These are phyloP conservation scores for Colletotrichum costaricense DNA, from an alignment of 2,329 filamentous ascomycete species.

Conservation along the genomic window DNA sequence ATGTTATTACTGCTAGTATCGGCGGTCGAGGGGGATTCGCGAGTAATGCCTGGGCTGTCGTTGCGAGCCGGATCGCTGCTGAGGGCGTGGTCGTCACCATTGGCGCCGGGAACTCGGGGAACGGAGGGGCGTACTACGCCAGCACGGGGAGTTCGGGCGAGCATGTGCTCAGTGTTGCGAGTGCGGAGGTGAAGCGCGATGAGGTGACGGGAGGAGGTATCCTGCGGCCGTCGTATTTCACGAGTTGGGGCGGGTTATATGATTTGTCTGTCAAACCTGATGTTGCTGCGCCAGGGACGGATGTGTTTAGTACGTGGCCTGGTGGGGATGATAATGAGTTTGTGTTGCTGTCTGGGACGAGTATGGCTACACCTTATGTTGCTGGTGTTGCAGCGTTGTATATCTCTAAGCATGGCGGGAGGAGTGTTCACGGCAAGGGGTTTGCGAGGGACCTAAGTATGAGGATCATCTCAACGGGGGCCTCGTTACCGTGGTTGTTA, in stretches of 20 bases:
- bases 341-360: slow-evolving; percentile 57
- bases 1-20: slow-evolving; percentile 43
- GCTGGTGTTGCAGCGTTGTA: slow-evolving; percentile 54
- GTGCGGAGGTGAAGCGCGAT: slow-evolving; percentile 42
- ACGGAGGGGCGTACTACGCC: slow-evolving; percentile 51
- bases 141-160: slow-evolving; percentile 50
- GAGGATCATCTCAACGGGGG: slow-evolving; percentile 45
- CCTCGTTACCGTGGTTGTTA: slow-evolving; percentile 40
- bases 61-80: slow-evolving; percentile 53
- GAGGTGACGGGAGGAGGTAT: not conserved
- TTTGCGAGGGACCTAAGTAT: slow-evolving; percentile 47
- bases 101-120: slow-evolving; percentile 54
- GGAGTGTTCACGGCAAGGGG: slow-evolving; percentile 43
- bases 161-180: slow-evolving; percentile 53
- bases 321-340: slow-evolving; percentile 41
- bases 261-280: slow-evolving; percentile 54
- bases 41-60: slow-evolving; percentile 49
- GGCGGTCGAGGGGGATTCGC: slow-evolving; percentile 42
- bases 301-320: slow-evolving; percentile 52
- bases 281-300: slow-evolving; percentile 54
- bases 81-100: slow-evolving; percentile 55
- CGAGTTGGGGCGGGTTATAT: slow-evolving; percentile 49
- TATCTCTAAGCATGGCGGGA: slow-evolving; percentile 46
- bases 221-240: slow-evolving; percentile 47
- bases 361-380: slow-evolving; percentile 60